Base-by-base conservation (phyloP, 2,329 filamentous ascomycete species). In the Atkinsonella texensis region DNA sequence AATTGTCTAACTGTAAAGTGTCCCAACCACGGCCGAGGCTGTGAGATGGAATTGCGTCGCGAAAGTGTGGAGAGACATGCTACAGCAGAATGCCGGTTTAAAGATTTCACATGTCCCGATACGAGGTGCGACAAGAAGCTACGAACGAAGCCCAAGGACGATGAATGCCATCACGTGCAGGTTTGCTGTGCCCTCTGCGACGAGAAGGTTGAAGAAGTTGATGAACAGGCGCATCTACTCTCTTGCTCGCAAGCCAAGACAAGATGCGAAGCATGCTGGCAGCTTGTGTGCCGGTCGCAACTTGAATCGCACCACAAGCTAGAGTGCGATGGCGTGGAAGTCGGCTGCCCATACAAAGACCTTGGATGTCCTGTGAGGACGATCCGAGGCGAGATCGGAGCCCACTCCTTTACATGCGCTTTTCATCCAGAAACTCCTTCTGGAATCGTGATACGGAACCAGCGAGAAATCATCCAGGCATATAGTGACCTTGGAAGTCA, bases 1-100 rank as follows among this genome's bases (percentile, higher is more conserved):
- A 80, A 83, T 55, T 74, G 69, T 53, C 69, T 85, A 11, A 64
- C 71, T 28, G 81, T 82, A 47, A 72, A 73, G 53, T 85, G 81
- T 51, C 80, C 81, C 2, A 77, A 80, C 56, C 61, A 65, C 2
- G 60, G 62, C 13, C 63, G 69, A 38, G 78, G 77, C 9, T 85
- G 81, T 61, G 62, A 66, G 39, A 65, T 70, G 40, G 65, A 74
- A 10, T 65, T 79, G 46, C 68, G 74, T 6, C 72, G 81, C 9
- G 77, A 79, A 42, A 68, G 74, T 28, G 69, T 83, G 9, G 71
- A 76, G 57, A 70, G 71, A 28, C 81, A 85, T 59, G 71, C 80
- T 41, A 71, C 72, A 8, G 70, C 70, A 18, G 76, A 80, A 47
- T 85, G 81, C 59, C 69, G 69, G 1, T 80, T 76, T 57, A 74